A percentile compares a stretch with the other conserved stretches of the same genome.
Evolutionary conservation across 768 basidiomycete genomes (phyloP).

Genomic region (Tylopilus sp.): DNA sequence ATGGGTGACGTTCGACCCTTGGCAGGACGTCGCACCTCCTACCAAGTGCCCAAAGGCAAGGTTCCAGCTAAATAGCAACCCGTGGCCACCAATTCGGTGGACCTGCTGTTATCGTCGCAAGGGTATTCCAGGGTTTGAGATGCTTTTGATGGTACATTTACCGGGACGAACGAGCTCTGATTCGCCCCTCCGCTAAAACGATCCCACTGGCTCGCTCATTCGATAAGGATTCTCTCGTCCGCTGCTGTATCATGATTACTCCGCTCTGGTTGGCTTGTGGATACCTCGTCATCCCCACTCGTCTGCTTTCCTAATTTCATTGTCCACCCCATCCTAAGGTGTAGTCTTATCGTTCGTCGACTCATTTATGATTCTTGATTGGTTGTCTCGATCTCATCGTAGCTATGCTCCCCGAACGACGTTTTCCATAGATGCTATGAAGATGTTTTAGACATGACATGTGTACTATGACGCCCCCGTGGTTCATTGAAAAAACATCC

Average conservation of each 20-base stretch:
- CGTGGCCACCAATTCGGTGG: neutral
- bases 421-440: neutral
- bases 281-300: neutral
- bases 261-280: neutral
- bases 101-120: slow-evolving; percentile 1
- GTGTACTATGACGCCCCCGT: too few species aligned
- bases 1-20: slow-evolving; percentile 14
- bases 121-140: slow-evolving; percentile 12
- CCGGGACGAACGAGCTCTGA: slow-evolving; percentile 13
- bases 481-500: too few species aligned
- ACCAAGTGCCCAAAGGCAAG: neutral
- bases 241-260: neutral
- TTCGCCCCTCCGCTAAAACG: neutral
- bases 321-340: neutral
- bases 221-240: neutral
- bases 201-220: neutral
- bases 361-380: neutral
- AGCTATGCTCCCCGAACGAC: too few species aligned
- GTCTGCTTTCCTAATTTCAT: neutral
- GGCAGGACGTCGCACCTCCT: slow-evolving; percentile 13
- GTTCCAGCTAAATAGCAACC: too few species aligned
- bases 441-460: too few species aligned
- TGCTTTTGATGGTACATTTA: slow-evolving; percentile 14
- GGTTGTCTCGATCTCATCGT: too few species aligned
- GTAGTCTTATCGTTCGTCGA: neutral